A percentile compares a stretch with the other conserved stretches of the same genome.
Conservation (phyloP, 2,329 filamentous ascomycete genomes). For the Aspergillus ruber region DNA sequence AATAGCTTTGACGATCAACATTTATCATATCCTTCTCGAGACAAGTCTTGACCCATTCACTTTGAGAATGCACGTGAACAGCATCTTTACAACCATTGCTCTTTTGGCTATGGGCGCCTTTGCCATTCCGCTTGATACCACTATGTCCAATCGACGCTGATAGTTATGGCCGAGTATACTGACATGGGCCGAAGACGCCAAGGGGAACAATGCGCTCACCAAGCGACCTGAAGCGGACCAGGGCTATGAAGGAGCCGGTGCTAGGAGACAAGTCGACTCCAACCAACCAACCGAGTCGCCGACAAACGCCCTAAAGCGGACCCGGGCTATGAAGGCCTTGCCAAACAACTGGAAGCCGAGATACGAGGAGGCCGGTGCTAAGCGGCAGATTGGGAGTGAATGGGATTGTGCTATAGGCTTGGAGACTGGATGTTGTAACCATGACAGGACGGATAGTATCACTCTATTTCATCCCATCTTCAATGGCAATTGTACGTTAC, state of each 20-base stretch:
- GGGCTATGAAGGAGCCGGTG: background rate
- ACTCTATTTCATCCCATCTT: too few species aligned
- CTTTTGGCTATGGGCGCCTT: background rate
- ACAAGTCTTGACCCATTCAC: too few species aligned
- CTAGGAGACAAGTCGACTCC: background rate
- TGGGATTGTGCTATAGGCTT: background rate
- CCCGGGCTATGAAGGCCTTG: too few species aligned
- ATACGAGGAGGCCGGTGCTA: too few species aligned
- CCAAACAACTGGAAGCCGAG: too few species aligned
- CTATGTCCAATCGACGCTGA: background rate
- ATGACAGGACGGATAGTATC: background rate
- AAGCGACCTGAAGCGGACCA: background rate
- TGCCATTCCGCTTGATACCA: background rate
- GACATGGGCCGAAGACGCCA: background rate
- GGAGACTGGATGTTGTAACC: background rate
- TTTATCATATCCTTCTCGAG: too few species aligned
- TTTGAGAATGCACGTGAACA: background rate
- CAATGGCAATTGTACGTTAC: too few species aligned
- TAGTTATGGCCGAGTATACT: background rate
- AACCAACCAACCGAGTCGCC: too few species aligned
- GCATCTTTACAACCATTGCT: background rate
- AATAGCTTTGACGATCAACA: too few species aligned
- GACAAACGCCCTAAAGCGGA: too few species aligned
- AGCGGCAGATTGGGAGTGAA: too few species aligned
- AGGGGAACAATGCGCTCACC: background rate